Conservation (phyloP, 1,284 basidiomycete species). For the Rhodotorula sp. region DNA sequence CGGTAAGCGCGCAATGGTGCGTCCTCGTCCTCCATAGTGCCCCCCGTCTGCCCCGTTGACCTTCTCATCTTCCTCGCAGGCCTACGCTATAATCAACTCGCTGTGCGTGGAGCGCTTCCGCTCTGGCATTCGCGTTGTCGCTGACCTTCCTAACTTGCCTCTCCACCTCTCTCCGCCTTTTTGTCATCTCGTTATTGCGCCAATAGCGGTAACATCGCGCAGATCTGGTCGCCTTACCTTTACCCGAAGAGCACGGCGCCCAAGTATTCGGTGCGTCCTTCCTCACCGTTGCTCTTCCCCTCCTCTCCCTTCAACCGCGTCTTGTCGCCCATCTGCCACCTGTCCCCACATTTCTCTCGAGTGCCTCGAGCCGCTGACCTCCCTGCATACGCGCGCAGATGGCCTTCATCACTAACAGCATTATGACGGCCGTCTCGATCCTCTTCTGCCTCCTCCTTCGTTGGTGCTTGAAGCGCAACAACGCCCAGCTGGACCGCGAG, state of each 20-base stretch:
- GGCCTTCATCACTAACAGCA: slow-evolving; percentile 46
- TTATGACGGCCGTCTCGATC: slow-evolving; percentile 44
- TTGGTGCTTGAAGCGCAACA: slow-evolving; percentile 43
- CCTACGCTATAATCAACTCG: slow-evolving; percentile 67
- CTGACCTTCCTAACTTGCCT: not conserved
- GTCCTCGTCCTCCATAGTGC: not conserved
- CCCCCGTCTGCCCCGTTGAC: not conserved
- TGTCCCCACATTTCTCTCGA: too few species aligned
- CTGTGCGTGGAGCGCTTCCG: slow-evolving; percentile 48
- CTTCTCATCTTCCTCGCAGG: not conserved
- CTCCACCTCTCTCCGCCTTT: not conserved
- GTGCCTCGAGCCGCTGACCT: not conserved
- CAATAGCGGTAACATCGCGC: not conserved
- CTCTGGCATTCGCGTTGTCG: slow-evolving; percentile 54
- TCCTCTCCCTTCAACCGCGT: too few species aligned
- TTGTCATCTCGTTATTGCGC: too few species aligned
- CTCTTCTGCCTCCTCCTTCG: slow-evolving; percentile 43
- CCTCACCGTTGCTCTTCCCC: not conserved
- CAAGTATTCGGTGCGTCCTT: slow-evolving; percentile 32
- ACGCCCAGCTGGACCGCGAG: slow-evolving; percentile 42
- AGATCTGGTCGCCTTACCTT: slow-evolving; percentile 48
- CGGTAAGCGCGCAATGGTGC: slow-evolving; percentile 65
- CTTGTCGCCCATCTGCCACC: too few species aligned
- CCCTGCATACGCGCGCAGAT: not conserved
- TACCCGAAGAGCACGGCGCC: slow-evolving; percentile 45